Evolutionary conservation across 2,329 filamentous ascomycete species (phyloP), one percentile per base, ranked within the genome.

Genomic region (Tolypocladium pustulatum): DNA sequence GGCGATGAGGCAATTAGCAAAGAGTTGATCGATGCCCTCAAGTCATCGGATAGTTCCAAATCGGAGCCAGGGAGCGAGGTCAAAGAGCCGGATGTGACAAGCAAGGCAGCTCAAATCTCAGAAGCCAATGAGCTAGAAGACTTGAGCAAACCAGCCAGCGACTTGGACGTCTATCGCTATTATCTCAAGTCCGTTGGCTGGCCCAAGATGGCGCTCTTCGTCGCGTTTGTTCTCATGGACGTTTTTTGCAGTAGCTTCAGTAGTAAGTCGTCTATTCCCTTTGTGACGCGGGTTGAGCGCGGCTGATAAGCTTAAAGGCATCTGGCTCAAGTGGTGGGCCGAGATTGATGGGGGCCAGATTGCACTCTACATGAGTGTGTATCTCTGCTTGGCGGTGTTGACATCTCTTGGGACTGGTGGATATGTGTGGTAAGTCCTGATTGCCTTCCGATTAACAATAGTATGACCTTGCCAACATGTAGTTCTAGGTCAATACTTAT

Each of bases 271-370:
- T 30, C 38, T n/a, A 13, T 32, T n/a, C 8, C 7, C 30, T 12
- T 52, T 30, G 25, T 53, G 32, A 10, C 32, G 17, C 4, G 34
- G 22, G 12, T 37, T 7, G 34, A 32, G 20, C 38, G 15, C 27
- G 22, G 54, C 37, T 55, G 54, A 55, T 25, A 25, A 40, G 54
- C n/a, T 34, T 12, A 57, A 64, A 57, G 57, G 57, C 20, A 59
- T 71, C 37, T 70, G 68, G 69, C 60, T 72, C 22, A 72, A 70
- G 55, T 72, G 66, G 60, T 72, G 68, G 61, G 66, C 69, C 1
- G 65, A 64, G 37, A 57, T 59, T 12, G 60, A 61, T 37, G 63
- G 61, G 10, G 54, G 57, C 15, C 43, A 63, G 20, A 58, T 65
- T n/a, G 61, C 60, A 25, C 38, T 60, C n/a, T 61, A 59, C 32